Percentiles rank a stretch among this genome's conserved stretches.
phyloP scores from a whole-genome alignment of 2,329 filamentous ascomycete species.

The Xylariaceae sp. region DNA sequence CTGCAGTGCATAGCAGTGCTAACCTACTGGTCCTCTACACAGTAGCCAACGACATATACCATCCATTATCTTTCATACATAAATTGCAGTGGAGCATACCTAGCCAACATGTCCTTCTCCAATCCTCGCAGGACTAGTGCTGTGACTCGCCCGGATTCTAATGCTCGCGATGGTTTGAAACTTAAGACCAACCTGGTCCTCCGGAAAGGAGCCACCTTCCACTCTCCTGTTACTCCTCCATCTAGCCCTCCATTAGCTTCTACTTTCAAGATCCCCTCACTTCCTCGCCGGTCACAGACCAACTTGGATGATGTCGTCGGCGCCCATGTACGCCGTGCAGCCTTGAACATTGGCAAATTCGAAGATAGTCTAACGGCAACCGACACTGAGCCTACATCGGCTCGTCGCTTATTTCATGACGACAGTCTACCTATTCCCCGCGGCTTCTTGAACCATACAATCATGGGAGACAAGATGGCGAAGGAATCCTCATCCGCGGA shows the following conservation, averaged over 20 bases:
- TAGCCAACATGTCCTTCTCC: conserved; percentile 54
- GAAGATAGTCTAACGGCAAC: conserved; percentile 65
- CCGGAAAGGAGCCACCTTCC: conserved; percentile 74
- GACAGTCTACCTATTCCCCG: conserved; percentile 66
- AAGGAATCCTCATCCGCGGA: conserved; percentile 44
- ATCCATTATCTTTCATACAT: conserved; percentile 29
- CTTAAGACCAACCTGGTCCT: conserved; percentile 65
- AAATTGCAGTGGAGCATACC: conserved; percentile 34
- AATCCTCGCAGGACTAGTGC: conserved; percentile 55
- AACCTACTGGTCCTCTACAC: conserved; percentile 38
- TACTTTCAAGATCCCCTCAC: conserved; percentile 56
- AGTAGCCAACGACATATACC: conserved; percentile 35
- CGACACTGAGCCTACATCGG: conserved; percentile 47
- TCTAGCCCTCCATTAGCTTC: conserved; percentile 44
- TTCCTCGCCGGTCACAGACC: conserved; percentile 73
- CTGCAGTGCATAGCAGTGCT: conserved; percentile 41
- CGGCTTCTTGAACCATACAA: conserved; percentile 63
- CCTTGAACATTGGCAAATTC: conserved; percentile 69
- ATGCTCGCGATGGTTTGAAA: conserved; percentile 50
- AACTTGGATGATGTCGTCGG: conserved; percentile 75
- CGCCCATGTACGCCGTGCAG: conserved; percentile 72
- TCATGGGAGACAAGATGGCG: conserved; percentile 58
- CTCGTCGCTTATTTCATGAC: conserved; percentile 56
- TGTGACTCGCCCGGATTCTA: conserved; percentile 51
- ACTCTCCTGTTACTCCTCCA: conserved; percentile 56